These are phyloP conservation scores for Boletellus emodensis DNA, from an alignment of 768 basidiomycete genomes.

Conservation along the genomic window DNA sequence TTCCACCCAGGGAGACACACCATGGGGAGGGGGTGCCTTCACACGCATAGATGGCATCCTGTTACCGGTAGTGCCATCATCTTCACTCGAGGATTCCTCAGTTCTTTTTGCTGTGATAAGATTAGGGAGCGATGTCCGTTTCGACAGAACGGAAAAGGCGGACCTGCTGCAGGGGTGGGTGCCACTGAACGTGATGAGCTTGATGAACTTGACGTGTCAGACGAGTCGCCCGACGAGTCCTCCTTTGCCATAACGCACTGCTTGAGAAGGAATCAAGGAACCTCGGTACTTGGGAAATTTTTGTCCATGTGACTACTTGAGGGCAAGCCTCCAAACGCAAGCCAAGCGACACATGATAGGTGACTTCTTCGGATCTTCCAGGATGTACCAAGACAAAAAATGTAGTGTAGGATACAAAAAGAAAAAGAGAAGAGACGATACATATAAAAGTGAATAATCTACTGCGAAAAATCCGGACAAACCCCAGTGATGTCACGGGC, in stretches of 20 bases:
- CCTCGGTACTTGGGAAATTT: constrained; percentile 9
- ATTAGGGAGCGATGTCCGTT: background rate
- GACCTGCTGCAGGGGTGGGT: no score
- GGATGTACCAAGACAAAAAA: background rate
- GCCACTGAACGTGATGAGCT: no score
- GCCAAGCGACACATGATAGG: no score
- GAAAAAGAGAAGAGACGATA: background rate
- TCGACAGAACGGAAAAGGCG: no score
- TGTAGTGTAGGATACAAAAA: constrained; percentile 19
- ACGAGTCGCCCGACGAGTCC: background rate
- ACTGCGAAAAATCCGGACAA: background rate
- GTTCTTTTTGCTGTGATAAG: background rate
- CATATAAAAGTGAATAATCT: constrained; percentile 25
- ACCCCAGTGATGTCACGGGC: no score
- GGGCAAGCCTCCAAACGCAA: constrained; percentile 16
- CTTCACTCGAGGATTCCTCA: constrained; percentile 8
- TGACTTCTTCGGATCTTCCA: no score
- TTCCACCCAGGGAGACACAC: constrained; percentile 19
- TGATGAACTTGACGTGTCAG: background rate
- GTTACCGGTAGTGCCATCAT: background rate
- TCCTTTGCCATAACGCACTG: constrained; percentile 36
- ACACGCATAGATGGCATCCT: constrained; percentile 32
- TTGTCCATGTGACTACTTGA: constrained; percentile 27
- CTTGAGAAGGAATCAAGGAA: background rate
- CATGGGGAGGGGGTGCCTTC: constrained; percentile 40